A percentile compares a stretch with the other conserved stretches of the same genome.
These are phyloP conservation scores for Sechiopsis laciniata DNA, from an alignment of 306 rosid species.

Conservation along the genomic window DNA sequence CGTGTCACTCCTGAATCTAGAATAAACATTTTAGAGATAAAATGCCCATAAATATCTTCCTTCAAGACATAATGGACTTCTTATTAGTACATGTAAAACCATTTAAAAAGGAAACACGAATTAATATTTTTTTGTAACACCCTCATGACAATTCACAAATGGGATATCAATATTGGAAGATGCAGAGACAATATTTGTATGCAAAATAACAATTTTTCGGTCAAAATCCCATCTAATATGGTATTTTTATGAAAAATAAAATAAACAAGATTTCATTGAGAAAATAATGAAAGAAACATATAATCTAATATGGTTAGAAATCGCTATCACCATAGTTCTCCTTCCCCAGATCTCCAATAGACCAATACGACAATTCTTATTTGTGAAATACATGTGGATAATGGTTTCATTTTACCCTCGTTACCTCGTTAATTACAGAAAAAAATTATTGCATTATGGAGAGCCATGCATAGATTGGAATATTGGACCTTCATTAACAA, in stretches of 20 bases:
- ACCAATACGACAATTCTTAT: not conserved
- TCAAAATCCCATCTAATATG: not conserved
- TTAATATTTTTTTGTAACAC: too few species aligned
- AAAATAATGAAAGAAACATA: too few species aligned
- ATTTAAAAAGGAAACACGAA: too few species aligned
- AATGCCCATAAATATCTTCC: not conserved
- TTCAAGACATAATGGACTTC: too few species aligned
- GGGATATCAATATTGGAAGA: too few species aligned
- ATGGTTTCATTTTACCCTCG: not conserved
- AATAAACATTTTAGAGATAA: not conserved
- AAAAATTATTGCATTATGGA: not conserved
- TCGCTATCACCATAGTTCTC: not conserved
- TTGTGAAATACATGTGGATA: not conserved
- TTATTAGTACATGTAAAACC: too few species aligned
- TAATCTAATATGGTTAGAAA: not conserved
- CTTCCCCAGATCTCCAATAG: constrained; percentile 5
- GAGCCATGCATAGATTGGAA: not conserved
- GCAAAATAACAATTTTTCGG: too few species aligned
- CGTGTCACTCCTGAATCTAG: not conserved
- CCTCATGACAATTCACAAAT: too few species aligned
- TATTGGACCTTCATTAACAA: not conserved
- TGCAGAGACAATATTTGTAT: too few species aligned
- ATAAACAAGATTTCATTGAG: too few species aligned
- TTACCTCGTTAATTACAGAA: not conserved
- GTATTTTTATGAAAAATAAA: too few species aligned